Evolutionary conservation across 192 early-diverging fungal species (phyloP), one percentile per base, ranked within the genome.

Genomic region (Podila epigama): DNA sequence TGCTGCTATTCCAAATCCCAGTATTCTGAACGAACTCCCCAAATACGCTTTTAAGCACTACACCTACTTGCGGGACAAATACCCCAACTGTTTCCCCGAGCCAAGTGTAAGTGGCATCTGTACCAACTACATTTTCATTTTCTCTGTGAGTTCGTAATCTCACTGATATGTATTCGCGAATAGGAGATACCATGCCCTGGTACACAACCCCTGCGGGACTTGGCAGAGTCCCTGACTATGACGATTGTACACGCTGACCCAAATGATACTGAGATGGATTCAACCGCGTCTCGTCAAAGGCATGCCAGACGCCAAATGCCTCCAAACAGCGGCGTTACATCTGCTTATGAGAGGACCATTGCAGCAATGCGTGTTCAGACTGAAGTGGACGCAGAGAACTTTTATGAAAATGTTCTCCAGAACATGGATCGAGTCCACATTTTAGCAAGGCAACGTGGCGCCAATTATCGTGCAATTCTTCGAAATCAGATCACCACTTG

Each of bases 31-130:
- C 0, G 83, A 81, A 18, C 51, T 97, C 33, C 96, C 96, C 15
- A 83, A 90, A 39, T 95, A 90, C 75, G 75, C 91, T 3, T 93
- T 86, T 69, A 77, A 81, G 50, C 93, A 96, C 69, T 86, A 92
- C 33, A 82, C 85, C 12, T 97, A 96, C 60, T 77, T 95, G 7
- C 66, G 84, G 18, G 86, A 89, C 75, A 93, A 90, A 75, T 94
- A 87, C 58, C 86, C 89, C 6, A 64, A 81, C 13, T 90, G 90
- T 58, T 89, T 94, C 53, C 91, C 90, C 8, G 84, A 87, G 32
- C 52, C 85, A 31, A 65, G 80, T 18, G 85, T 86, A 79, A n/a
- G 65, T 60, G 12, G 8, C 5, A 31, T 7, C 28, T 28, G 27
- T n/a, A n/a, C n/a, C n/a, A n/a, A n/a, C n/a, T n/a, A n/a, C n/a